Evolutionary conservation across 1,139 yeast genomes (phyloP), one percentile per base, ranked within the genome.

Genomic region (Taiozyma sp.): DNA sequence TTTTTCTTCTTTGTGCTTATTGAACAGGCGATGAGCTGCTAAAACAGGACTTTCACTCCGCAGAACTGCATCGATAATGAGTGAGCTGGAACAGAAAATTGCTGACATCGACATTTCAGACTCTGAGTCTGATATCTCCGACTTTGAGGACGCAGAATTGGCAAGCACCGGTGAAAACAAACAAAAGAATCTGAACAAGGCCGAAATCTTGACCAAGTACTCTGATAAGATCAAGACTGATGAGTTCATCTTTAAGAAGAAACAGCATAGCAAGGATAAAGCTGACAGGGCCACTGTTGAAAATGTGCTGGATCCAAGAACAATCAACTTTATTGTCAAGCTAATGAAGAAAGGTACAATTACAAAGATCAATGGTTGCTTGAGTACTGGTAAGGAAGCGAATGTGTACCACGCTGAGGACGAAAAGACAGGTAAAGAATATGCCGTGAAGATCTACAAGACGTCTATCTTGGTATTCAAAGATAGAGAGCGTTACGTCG

Each of bases 361-460:
- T 34, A 81, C 93, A 9, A 83, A 89, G 59, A 85, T 95, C 62
- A 90, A 92, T 63, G 99, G 99, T 8, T 93, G 99, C 66, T 79
- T 95, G 48, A 84, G 96, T 62, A 95, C 99, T 0, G 99, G 99
- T 43, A 95, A 95, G 68, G 99, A 95, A 68, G 99, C 99, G 28
- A 95, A 95, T 66, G 98, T 95, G 4, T 95, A 95, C 66, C 97
- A 92, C 66, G 98, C 96, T 0, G 82, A 82, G 59, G 85, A 89
- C 52, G 95, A 87, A 53, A 79, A 75, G 38, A 79, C 74, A 1
- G 80, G 69, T 16, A 71, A 69, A 50, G 91, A 87, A 60, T 84
- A 74, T 61, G 99, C 99, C 0, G 89, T 95, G 49, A 95, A 95
- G 66, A 92, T 95, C 51, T 95, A 90, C 71, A 95, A 95, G 70